Base-by-base conservation (phyloP, 208 protist species). In the Trypanosoma conorhini region DNA sequence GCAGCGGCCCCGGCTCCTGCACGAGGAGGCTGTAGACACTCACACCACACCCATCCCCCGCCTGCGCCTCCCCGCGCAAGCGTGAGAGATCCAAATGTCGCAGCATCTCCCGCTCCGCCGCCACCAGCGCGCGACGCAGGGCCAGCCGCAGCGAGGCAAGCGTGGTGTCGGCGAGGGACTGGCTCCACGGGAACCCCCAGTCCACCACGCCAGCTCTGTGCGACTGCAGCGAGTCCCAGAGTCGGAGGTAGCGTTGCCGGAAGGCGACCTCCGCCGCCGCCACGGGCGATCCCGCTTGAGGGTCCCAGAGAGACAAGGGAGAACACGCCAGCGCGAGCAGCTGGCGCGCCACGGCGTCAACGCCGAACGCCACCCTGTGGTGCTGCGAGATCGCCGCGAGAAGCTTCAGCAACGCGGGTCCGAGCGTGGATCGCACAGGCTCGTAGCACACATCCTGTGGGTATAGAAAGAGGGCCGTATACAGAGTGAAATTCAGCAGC, bases 391-490 rank as follows among this genome's bases (percentile, higher is more conserved):
- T 63, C 0, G 71, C 74, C 24, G 73, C 48, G 21, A 89, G 72
- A n/a, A 89, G 57, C 72, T 72, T 52, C 17, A 84, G 31, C 21
- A 89, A 56, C 21, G 74, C 66, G 3, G 61, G 57, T 48, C 76
- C 72, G 15, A 56, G 75, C 48, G 59, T 70, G 28, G 56, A 61
- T 3, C 70, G 65, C 8, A 76, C 57, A n/a, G 71, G 74, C 3
- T 76, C 72, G 38, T 79, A 85, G 52, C 74, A 80, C 24, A 52
- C 60, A 33, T 72, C 55, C 33, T 77, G 67, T 12, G 74, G 74
- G 51, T 78, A 78, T 22, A 82, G 56, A 9, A 30, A 46, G 42
- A 88, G 71, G 33, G 77, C 35, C 30, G 62, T 58, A 24, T 69
- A 58, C 28, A 68, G 21, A n/a, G 73, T 71, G 1, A 61, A n/a